phyloP scores from a whole-genome alignment of 2,329 filamentous ascomycete species.

The Diaporthe aspalathi region DNA sequence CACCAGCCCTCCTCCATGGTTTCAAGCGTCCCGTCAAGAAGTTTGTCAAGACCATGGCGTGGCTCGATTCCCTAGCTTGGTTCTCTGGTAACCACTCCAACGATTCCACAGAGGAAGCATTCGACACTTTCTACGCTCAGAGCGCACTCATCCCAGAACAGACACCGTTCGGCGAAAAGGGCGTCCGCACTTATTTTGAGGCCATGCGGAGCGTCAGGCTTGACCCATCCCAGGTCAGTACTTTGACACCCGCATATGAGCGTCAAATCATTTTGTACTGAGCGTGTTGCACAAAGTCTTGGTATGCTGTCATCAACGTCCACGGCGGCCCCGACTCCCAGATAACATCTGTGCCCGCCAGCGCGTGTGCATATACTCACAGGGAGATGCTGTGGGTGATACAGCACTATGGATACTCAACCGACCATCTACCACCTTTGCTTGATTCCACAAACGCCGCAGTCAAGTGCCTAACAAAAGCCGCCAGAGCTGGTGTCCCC shows the following conservation, averaged over 20 bases:
- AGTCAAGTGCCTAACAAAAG: constrained; percentile 11
- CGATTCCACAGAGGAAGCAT: constrained; percentile 29
- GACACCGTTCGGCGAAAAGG: constrained; percentile 3
- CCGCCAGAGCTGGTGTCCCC: constrained; percentile 6
- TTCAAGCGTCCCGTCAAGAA: constrained; percentile 32
- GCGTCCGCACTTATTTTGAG: constrained; percentile 17
- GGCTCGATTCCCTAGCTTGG: constrained; percentile 26
- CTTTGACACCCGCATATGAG: no score
- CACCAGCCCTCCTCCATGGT: constrained; percentile 11
- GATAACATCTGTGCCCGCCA: constrained; percentile 45
- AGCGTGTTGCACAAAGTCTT: constrained; percentile 38
- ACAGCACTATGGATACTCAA: constrained; percentile 54
- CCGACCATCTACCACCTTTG: constrained; percentile 23
- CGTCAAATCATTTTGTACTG: neutral
- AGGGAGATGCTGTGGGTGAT: constrained; percentile 61
- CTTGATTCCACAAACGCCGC: constrained; percentile 25
- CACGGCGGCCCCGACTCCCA: constrained; percentile 55
- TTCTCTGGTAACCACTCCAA: constrained; percentile 30
- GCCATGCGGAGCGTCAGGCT: neutral
- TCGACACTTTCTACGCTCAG: constrained; percentile 31
- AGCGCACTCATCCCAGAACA: constrained; percentile 28
- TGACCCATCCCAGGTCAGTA: constrained; percentile 21
- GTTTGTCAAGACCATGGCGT: constrained; percentile 27
- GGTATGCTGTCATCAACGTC: constrained; percentile 57
- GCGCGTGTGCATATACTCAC: constrained; percentile 53